A percentile compares a stretch with the other conserved stretches of the same genome.
Conservation (phyloP, 441 rosid species). For the Mallotus japonicus region DNA sequence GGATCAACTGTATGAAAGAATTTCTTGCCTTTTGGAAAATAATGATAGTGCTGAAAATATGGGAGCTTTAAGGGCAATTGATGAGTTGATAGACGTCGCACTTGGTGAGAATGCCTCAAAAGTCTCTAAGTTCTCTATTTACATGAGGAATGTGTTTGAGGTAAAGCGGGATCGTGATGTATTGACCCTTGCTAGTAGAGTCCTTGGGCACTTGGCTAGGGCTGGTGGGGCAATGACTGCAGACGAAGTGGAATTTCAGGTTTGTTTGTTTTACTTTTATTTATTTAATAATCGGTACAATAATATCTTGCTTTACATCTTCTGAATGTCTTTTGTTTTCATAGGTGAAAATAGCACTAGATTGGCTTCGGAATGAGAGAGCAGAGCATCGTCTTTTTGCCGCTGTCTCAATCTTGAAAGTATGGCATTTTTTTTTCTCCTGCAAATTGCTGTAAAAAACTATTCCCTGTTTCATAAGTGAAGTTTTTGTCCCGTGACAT, state of each 20-base stretch:
- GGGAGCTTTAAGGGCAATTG: constrained; percentile 94
- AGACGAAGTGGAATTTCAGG: constrained; percentile 98
- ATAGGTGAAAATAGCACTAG: constrained; percentile 84
- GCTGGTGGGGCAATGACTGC: constrained; percentile 99
- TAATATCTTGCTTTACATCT: constrained; percentile 5
- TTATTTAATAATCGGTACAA: constrained; percentile 1
- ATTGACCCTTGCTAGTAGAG: constrained; percentile 89
- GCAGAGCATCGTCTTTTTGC: constrained; percentile 92
- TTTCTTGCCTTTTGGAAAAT: constrained; percentile 68
- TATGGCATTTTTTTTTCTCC: constrained; percentile 23
- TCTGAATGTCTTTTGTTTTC: constrained; percentile 22
- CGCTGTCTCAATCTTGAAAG: constrained; percentile 92
- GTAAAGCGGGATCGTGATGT: constrained; percentile 82
- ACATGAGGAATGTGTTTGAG: constrained; percentile 75
- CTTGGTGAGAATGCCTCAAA: constrained; percentile 97
- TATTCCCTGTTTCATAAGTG: not conserved
- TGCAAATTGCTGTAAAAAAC: not conserved
- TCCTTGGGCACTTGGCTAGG: constrained; percentile 96
- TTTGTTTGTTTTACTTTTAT: constrained; percentile 28
- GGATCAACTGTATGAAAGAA: constrained; percentile 82
- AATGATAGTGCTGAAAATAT: constrained; percentile 77
- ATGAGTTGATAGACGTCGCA: constrained; percentile 87
- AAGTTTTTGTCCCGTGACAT: not conserved
- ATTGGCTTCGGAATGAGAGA: constrained; percentile 90
- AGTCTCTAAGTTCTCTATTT: constrained; percentile 80